These are phyloP conservation scores for Pseudozyma tsukubaensis DNA, from an alignment of 1,284 basidiomycete species.

Conservation along the genomic window DNA sequence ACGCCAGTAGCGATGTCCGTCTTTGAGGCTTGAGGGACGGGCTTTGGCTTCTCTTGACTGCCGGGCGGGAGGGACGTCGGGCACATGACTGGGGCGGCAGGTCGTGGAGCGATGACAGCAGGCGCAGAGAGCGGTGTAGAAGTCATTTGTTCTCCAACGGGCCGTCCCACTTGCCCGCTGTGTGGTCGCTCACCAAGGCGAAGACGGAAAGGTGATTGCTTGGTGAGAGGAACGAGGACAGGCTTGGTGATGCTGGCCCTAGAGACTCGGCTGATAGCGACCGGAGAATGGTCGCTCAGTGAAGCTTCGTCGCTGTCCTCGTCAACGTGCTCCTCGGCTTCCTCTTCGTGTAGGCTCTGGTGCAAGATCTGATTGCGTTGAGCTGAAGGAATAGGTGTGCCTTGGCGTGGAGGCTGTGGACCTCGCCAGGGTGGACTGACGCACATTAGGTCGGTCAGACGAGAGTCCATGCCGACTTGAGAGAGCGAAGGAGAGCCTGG, in stretches of 20 bases:
- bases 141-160: conserved; percentile 8
- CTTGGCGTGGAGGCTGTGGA: conserved; percentile 18
- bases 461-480: conserved; percentile 51
- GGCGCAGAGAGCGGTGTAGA: conserved; percentile 23
- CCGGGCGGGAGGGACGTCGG: conserved; percentile 11
- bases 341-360: conserved; percentile 1
- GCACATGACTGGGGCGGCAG: conserved; percentile 9
- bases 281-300: conserved; percentile 15
- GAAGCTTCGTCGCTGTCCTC: conserved; percentile 20
- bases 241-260: conserved; percentile 9
- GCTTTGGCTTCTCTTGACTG: background rate
- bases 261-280: conserved; percentile 7
- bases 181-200: conserved; percentile 11
- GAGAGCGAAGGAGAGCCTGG: conserved; percentile 40
- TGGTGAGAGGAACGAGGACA: conserved; percentile 1
- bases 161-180: background rate
- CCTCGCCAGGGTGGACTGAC: conserved; percentile 42
- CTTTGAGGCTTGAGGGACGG: background rate
- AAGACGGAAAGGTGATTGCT: conserved; percentile 34
- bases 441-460: conserved; percentile 45
- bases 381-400: conserved; percentile 37
- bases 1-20: background rate
- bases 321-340: conserved; percentile 11
- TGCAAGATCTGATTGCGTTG: conserved; percentile 26
- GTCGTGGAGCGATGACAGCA: conserved; percentile 2